Evolutionary conservation across 345 rosid genomes (phyloP).

Genomic region (Eucalyptus regnans): DNA sequence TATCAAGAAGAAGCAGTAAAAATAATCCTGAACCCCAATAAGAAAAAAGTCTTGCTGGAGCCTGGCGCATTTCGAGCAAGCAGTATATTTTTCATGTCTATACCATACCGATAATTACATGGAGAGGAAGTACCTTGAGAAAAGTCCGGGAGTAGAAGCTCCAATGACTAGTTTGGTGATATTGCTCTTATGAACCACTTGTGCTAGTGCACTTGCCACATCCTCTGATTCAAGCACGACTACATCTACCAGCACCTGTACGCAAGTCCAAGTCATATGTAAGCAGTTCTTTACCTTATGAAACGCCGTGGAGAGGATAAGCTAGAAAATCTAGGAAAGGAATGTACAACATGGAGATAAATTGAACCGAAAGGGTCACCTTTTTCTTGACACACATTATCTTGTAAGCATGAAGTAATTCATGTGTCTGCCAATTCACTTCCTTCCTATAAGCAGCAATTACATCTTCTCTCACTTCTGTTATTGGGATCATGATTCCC

Average conservation of each 20-base stretch:
- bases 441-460: slow-evolving; percentile 73
- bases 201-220: slow-evolving; percentile 54
- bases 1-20: not conserved
- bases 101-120: not conserved
- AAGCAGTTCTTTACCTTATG: not conserved
- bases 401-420: slow-evolving; percentile 54
- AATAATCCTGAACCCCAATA: not conserved
- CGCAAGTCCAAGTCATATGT: not conserved
- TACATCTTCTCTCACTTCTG: slow-evolving; percentile 66
- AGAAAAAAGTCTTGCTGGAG: not conserved
- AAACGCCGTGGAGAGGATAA: not conserved
- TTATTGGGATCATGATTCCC: slow-evolving; percentile 28
- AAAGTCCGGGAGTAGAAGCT: slow-evolving; percentile 46
- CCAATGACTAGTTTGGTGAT: slow-evolving; percentile 68
- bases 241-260: slow-evolving; percentile 51
- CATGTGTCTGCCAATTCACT: slow-evolving; percentile 41
- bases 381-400: slow-evolving; percentile 50
- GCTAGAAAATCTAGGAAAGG: not conserved
- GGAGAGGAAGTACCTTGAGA: slow-evolving; percentile 39
- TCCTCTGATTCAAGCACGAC: slow-evolving; percentile 48
- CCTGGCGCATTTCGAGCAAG: not conserved
- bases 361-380: slow-evolving; percentile 9
- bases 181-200: slow-evolving; percentile 31
- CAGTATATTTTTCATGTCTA: not conserved
- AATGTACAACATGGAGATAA: not conserved